Conservation (phyloP, 2,329 filamentous ascomycete species). For the Geosmithia flava region DNA sequence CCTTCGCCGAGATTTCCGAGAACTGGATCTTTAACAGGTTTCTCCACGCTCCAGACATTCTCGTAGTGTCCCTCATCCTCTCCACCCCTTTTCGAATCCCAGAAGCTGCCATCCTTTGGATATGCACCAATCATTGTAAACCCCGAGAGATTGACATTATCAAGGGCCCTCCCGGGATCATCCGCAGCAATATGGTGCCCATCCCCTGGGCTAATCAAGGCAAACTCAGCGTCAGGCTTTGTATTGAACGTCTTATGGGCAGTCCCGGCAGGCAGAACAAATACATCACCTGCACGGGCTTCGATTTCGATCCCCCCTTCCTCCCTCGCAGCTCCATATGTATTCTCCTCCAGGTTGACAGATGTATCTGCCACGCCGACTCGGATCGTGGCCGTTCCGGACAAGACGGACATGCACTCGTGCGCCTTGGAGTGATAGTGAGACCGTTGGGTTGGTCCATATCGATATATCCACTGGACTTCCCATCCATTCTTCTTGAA, state of each 20-base stretch:
- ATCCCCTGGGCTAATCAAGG: constrained; percentile 29
- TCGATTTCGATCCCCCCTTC: constrained; percentile 33
- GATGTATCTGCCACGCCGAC: constrained; percentile 39
- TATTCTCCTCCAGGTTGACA: constrained; percentile 23
- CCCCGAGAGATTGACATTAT: constrained; percentile 10
- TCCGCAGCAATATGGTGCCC: constrained; percentile 19
- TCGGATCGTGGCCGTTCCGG: constrained; percentile 37
- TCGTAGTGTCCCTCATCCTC: constrained; percentile 6
- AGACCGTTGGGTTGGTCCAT: constrained; percentile 37
- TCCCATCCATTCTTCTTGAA: constrained; percentile 38
- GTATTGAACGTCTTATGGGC: constrained; percentile 41
- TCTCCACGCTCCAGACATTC: constrained; percentile 1
- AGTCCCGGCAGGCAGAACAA: constrained; percentile 43
- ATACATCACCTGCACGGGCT: constrained; percentile 41
- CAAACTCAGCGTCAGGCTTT: constrained; percentile 15
- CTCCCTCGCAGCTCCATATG: constrained; percentile 25
- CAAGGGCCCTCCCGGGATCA: constrained; percentile 20
- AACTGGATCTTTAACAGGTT: constrained; percentile 1
- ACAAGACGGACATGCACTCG: constrained; percentile 45
- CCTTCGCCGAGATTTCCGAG: constrained; percentile 1
- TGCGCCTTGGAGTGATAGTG: constrained; percentile 46
- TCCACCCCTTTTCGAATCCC: constrained; percentile 1
- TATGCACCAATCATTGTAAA: constrained; percentile 8
- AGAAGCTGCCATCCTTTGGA: neutral
- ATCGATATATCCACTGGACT: constrained; percentile 43